phyloP scores from a whole-genome alignment of 2,329 filamentous ascomycete species.

The Fusarium sp. region DNA sequence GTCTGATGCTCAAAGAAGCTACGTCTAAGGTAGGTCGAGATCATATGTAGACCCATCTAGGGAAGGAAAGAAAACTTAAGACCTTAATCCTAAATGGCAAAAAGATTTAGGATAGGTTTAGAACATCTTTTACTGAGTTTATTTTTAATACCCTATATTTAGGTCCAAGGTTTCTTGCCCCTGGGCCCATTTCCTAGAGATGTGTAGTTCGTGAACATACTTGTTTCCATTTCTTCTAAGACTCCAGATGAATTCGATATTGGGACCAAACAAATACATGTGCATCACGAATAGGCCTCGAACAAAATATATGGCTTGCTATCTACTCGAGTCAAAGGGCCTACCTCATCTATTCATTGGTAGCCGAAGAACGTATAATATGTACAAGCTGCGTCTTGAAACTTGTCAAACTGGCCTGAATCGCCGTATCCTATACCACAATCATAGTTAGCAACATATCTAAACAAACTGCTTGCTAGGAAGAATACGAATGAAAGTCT shows the following conservation, averaged over 20 bases:
- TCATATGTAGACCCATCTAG: not conserved
- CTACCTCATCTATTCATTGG: not conserved
- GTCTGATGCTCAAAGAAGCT: not conserved
- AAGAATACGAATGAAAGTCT: not conserved
- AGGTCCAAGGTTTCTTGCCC: too few relatives aligned
- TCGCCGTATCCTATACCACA: not conserved
- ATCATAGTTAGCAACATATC: slow-evolving; percentile 18
- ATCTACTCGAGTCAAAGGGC: not conserved
- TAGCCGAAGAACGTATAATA: not conserved
- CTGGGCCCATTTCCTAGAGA: not conserved
- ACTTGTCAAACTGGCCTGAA: not conserved
- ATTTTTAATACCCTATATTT: too few relatives aligned
- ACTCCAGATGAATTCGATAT: not conserved
- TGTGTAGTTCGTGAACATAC: not conserved
- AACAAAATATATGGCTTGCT: not conserved
- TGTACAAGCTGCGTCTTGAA: not conserved
- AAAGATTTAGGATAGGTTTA: too few relatives aligned
- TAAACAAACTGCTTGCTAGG: not conserved
- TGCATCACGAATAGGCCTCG: not conserved
- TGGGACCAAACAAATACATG: not conserved
- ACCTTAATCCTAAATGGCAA: too few relatives aligned
- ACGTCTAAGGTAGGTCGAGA: not conserved
- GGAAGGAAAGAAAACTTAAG: too few relatives aligned
- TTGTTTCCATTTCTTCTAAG: not conserved
- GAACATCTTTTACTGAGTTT: too few relatives aligned